These are phyloP conservation scores for Fibroporia radiculosa DNA, from an alignment of 768 basidiomycete genomes.

Conservation along the genomic window DNA sequence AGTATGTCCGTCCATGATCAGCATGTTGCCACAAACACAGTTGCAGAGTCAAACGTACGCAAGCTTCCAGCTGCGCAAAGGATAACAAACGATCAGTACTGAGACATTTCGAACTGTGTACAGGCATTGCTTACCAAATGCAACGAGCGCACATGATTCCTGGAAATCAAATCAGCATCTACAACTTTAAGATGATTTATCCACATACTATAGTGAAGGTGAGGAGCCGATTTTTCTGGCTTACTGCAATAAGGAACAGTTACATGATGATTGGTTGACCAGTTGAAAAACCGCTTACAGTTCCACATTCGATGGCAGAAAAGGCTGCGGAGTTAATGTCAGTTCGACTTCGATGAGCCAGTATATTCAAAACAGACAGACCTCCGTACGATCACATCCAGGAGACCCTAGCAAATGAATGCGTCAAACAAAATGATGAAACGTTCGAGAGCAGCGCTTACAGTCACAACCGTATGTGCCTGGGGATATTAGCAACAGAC, in stretches of 20 bases:
- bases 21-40: neutral
- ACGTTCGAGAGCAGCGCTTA: neutral
- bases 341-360: neutral
- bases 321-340: slow-evolving; percentile 7
- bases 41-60: neutral
- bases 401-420: slow-evolving; percentile 14
- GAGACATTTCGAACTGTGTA: neutral
- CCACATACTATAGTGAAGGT: slow-evolving; percentile 15
- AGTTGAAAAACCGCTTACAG: slow-evolving; percentile 2
- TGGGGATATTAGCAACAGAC: neutral
- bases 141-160: neutral
- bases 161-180: neutral
- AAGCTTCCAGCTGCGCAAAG: slow-evolving; percentile 3
- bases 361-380: slow-evolving; percentile 3
- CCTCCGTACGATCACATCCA: slow-evolving; percentile 18
- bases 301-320: slow-evolving; percentile 20
- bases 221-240: slow-evolving; percentile 15
- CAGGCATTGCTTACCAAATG: slow-evolving; percentile 3
- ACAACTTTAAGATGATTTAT: neutral
- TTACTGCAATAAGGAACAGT: slow-evolving; percentile 7
- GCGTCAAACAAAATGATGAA: neutral
- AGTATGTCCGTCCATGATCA: neutral
- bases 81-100: neutral
- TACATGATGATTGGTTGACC: neutral
- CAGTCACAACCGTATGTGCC: slow-evolving; percentile 10